Percentiles rank a stretch among this genome's conserved stretches.
phyloP scores from a whole-genome alignment of 495 filamentous ascomycete species.

The Penicillium canariense region DNA sequence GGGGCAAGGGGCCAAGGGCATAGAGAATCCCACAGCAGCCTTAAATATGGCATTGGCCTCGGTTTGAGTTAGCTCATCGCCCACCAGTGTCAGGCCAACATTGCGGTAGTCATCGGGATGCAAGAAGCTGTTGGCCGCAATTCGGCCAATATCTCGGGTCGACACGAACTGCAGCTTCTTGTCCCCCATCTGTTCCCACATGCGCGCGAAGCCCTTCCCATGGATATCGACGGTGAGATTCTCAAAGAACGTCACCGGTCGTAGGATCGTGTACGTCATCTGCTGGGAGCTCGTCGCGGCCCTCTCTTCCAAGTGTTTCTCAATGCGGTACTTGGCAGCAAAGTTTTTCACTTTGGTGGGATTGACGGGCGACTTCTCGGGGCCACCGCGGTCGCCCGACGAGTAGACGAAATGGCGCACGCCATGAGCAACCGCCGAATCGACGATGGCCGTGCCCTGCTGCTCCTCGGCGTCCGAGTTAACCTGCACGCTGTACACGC shows the following conservation, averaged over 20 bases:
- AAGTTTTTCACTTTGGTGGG: slow-evolving; percentile 63
- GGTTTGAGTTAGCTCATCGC: slow-evolving; percentile 54
- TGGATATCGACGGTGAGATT: slow-evolving; percentile 55
- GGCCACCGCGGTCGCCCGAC: slow-evolving; percentile 67
- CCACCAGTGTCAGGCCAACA: slow-evolving; percentile 50
- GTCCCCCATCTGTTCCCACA: slow-evolving; percentile 42
- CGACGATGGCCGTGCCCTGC: slow-evolving; percentile 60
- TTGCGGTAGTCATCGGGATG: slow-evolving; percentile 41
- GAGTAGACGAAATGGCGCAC: slow-evolving; percentile 63
- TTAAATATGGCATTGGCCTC: slow-evolving; percentile 49
- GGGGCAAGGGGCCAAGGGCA: no score
- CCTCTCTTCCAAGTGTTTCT: slow-evolving; percentile 54
- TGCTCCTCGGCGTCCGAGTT: slow-evolving; percentile 44
- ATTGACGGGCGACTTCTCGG: slow-evolving; percentile 48
- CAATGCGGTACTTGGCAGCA: slow-evolving; percentile 59
- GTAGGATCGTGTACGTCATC: slow-evolving; percentile 59
- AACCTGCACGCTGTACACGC: slow-evolving; percentile 49
- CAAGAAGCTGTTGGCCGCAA: slow-evolving; percentile 58
- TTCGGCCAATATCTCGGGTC: slow-evolving; percentile 58
- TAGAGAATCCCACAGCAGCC: slow-evolving; percentile 47
- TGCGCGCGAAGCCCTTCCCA: slow-evolving; percentile 56
- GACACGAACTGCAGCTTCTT: slow-evolving; percentile 59
- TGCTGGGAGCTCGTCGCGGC: slow-evolving; percentile 22
- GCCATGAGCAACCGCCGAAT: slow-evolving; percentile 50
- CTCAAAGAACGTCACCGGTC: slow-evolving; percentile 66